These are phyloP conservation scores for Populus tremula DNA, from an alignment of 345 rosid species.

Conservation along the genomic window DNA sequence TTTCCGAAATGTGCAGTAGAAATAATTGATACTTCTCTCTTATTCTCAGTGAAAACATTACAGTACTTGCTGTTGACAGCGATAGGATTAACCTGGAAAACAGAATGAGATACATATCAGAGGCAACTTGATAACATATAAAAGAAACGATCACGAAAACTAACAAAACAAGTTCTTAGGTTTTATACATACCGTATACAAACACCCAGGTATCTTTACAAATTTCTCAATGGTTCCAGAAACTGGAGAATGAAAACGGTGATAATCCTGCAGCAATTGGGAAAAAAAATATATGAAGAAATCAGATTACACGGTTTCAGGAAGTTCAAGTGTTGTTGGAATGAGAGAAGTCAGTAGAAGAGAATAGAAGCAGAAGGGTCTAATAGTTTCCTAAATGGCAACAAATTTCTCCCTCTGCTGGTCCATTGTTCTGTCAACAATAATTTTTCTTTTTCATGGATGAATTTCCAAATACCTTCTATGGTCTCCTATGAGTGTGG, in stretches of 20 bases:
- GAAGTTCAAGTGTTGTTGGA: neutral
- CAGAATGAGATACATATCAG: conserved; percentile 2
- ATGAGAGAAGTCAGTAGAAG: neutral
- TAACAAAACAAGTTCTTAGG: neutral
- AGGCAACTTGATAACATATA: neutral
- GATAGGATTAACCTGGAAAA: conserved; percentile 81
- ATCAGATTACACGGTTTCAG: neutral
- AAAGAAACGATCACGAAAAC: neutral
- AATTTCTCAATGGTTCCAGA: conserved; percentile 67
- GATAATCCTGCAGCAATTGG: conserved; percentile 66
- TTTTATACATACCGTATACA: conserved; percentile 66
- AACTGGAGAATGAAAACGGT: conserved; percentile 82
- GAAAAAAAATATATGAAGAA: neutral
- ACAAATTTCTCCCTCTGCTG: neutral
- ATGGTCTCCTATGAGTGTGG: neutral
- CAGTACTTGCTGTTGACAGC: conserved; percentile 95
- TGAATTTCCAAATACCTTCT: neutral
- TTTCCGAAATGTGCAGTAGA: conserved; percentile 77
- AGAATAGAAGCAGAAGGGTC: neutral
- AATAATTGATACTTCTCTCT: conserved; percentile 66
- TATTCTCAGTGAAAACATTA: conserved; percentile 90
- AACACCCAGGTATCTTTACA: conserved; percentile 64
- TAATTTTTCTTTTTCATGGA: neutral
- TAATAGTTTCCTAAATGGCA: neutral
- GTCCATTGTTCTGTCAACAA: neutral